A percentile compares a stretch with the other conserved stretches of the same genome.
Evolutionary conservation across 2,329 filamentous ascomycete species (phyloP).

Genomic region (Trichophyton benhamiae): DNA sequence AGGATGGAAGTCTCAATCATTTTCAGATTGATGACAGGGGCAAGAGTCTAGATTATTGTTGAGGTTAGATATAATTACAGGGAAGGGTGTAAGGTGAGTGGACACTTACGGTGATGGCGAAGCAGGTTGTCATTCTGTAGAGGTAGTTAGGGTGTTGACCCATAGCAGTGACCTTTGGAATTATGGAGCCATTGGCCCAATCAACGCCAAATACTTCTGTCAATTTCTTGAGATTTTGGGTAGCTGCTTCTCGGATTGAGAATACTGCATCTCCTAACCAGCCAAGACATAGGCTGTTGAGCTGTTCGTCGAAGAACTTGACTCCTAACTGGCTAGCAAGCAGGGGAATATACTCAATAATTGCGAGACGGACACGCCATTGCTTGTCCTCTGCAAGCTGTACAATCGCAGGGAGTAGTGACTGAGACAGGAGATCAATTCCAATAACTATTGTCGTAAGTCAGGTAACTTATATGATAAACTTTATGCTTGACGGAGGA

Average conservation of each 20-base stretch:
- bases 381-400: slow-evolving; percentile 98
- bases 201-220: slow-evolving; percentile 97
- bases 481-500: slow-evolving; percentile 5
- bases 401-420: slow-evolving; percentile 89
- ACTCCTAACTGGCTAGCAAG: slow-evolving; percentile 91
- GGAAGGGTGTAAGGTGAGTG: background rate
- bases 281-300: slow-evolving; percentile 90
- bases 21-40: slow-evolving; percentile 80
- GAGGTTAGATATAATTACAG: background rate
- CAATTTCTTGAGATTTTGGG: slow-evolving; percentile 93
- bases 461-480: slow-evolving; percentile 9
- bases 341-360: slow-evolving; percentile 97
- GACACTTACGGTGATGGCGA: slow-evolving; percentile 80
- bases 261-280: slow-evolving; percentile 98
- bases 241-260: slow-evolving; percentile 94
- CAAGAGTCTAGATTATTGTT: slow-evolving; percentile 57
- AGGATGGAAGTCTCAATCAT: slow-evolving; percentile 89
- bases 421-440: slow-evolving; percentile 92
- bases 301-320: slow-evolving; percentile 96
- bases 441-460: slow-evolving; percentile 60
- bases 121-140: slow-evolving; percentile 99
- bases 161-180: slow-evolving; percentile 98
- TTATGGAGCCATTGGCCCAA: slow-evolving; percentile 93
- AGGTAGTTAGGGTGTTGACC: slow-evolving; percentile 97
- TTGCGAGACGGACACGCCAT: slow-evolving; percentile 93